phyloP scores from a whole-genome alignment of 2,329 filamentous ascomycete species.

The Diaporthe sp. region DNA sequence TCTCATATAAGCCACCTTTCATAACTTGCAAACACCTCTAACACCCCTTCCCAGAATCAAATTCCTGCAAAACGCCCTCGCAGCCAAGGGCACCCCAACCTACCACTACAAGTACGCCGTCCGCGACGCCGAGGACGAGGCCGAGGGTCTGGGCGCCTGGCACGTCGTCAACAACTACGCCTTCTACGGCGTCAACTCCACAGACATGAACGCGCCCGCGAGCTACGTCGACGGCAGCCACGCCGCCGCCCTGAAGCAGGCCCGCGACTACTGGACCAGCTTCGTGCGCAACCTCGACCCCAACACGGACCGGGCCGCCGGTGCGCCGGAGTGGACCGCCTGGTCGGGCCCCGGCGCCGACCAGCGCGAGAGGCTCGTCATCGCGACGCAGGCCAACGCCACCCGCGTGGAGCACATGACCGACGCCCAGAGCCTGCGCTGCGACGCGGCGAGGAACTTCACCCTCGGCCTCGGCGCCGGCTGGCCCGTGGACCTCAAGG shows the following conservation, averaged over 20 bases:
- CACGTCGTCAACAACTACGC: constrained; percentile 30
- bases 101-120: constrained; percentile 26
- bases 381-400: not conserved
- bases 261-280: constrained; percentile 28
- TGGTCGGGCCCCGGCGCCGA: constrained; percentile 6
- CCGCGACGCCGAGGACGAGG: constrained; percentile 23
- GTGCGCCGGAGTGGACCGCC: not conserved
- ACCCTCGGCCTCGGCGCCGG: constrained; percentile 4
- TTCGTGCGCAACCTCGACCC: constrained; percentile 27
- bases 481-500: not conserved
- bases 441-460: constrained; percentile 1
- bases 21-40: not conserved
- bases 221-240: not conserved
- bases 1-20: not conserved
- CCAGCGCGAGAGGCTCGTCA: constrained; percentile 8
- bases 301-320: constrained; percentile 6
- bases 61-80: constrained; percentile 22
- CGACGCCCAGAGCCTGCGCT: constrained; percentile 26
- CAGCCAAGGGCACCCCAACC: constrained; percentile 15
- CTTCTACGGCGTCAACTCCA: constrained; percentile 23
- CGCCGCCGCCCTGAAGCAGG: not conserved
- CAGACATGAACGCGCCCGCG: not conserved
- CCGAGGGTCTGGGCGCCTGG: constrained; percentile 9
- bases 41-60: not conserved
- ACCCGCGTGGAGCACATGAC: constrained; percentile 26